These are phyloP conservation scores for Fusarium hainanense DNA, from an alignment of 2,329 filamentous ascomycete genomes.

Conservation along the genomic window DNA sequence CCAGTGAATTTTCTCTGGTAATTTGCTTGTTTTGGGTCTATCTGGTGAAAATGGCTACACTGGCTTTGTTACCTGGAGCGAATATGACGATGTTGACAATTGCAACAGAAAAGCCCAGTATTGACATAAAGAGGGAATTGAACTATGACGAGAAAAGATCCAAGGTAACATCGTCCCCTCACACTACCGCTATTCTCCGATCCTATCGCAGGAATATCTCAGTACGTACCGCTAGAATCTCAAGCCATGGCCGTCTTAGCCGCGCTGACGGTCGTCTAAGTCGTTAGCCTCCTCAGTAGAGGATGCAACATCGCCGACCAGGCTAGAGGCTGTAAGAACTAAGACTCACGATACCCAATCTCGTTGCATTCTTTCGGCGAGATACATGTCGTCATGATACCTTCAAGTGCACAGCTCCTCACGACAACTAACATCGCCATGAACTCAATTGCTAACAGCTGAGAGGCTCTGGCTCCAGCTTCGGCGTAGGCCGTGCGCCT, in stretches of 20 bases:
- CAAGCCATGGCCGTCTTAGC: constrained; percentile 27
- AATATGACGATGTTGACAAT: neutral
- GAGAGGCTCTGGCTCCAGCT: neutral
- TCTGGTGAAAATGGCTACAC: neutral
- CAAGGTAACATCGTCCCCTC: constrained; percentile 10
- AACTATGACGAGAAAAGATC: constrained; percentile 8
- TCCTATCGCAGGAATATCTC: constrained; percentile 2
- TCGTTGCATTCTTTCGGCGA: constrained; percentile 5
- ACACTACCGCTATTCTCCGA: constrained; percentile 16
- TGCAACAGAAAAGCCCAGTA: neutral
- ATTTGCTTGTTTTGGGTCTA: neutral
- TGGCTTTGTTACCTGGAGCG: neutral
- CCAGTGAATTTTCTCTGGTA: neutral
- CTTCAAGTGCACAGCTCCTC: neutral
- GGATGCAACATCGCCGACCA: constrained; percentile 2
- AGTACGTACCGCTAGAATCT: neutral
- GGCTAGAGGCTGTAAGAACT: constrained; percentile 15
- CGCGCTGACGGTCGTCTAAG: constrained; percentile 14
- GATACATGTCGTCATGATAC: constrained; percentile 30
- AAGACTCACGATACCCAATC: constrained; percentile 4
- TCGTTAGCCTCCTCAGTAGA: neutral
- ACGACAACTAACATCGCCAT: constrained; percentile 1
- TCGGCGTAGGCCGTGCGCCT: neutral
- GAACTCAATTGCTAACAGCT: constrained; percentile 25
- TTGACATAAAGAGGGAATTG: neutral